phyloP scores from a whole-genome alignment of 1,284 basidiomycete species.

The Cutaneotrichosporon sp. region DNA sequence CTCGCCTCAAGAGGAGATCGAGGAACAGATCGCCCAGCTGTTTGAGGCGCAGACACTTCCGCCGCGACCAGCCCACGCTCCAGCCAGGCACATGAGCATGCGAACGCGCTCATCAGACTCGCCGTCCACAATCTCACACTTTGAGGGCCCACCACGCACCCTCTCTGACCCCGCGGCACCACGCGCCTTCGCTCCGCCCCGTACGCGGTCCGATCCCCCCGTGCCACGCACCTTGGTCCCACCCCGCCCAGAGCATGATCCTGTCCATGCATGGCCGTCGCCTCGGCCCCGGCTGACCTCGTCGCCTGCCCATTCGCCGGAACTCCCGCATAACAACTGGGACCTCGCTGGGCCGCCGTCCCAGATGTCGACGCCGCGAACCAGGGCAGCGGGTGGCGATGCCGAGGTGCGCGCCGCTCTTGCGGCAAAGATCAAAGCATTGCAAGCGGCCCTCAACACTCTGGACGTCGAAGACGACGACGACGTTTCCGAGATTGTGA shows the following conservation, averaged over 20 bases:
- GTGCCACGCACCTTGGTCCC: not conserved
- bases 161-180: not conserved
- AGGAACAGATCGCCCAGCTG: slow-evolving; percentile 3
- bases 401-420: slow-evolving; percentile 1
- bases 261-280: not conserved
- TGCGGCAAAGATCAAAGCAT: not conserved
- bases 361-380: not conserved
- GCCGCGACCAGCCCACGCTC: not conserved
- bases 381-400: not conserved
- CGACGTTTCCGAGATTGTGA: not conserved
- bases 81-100: not conserved
- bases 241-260: not conserved
- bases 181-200: not conserved
- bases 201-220: not conserved
- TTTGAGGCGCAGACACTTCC: slow-evolving; percentile 2
- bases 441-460: slow-evolving; percentile 5
- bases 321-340: not conserved
- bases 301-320: not conserved
- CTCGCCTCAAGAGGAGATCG: not conserved
- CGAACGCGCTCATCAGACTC: not conserved
- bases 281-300: not conserved
- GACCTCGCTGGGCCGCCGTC: not conserved
- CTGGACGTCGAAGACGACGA: not conserved
- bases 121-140: not conserved
- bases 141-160: not conserved